These are phyloP conservation scores for Penicillium ucsense DNA, from an alignment of 495 filamentous ascomycete species.

Conservation along the genomic window DNA sequence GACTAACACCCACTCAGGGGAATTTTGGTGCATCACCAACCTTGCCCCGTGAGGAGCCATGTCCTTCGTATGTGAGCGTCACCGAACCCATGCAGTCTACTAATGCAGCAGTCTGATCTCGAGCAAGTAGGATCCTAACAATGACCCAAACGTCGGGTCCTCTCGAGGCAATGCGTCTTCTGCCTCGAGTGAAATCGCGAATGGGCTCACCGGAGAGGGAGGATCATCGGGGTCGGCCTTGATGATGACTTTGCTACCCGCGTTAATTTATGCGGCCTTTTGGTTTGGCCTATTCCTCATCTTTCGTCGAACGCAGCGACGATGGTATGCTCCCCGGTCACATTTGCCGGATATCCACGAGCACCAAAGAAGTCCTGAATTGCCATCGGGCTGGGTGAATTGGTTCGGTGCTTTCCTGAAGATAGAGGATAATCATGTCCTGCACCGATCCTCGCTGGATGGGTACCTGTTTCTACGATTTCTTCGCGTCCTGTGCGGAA, in stretches of 20 bases:
- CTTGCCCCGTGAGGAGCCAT: background rate
- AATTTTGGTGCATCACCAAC: too few relatives aligned
- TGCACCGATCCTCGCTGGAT: conserved; percentile 63
- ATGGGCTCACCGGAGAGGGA: conserved; percentile 18
- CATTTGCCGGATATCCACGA: conserved; percentile 64
- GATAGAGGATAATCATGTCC: conserved; percentile 49
- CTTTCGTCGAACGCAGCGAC: conserved; percentile 57
- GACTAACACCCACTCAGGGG: too few relatives aligned
- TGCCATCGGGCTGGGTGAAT: conserved; percentile 42
- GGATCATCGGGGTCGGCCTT: conserved; percentile 44
- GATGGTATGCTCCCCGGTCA: conserved; percentile 75
- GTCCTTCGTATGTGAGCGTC: conserved; percentile 3
- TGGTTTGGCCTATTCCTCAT: conserved; percentile 66
- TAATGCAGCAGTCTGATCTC: background rate
- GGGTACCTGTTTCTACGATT: conserved; percentile 78
- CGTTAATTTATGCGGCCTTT: conserved; percentile 52
- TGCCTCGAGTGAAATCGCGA: conserved; percentile 24
- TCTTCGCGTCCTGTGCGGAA: conserved; percentile 56
- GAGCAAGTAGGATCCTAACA: conserved; percentile 22
- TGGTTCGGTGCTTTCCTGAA: conserved; percentile 55
- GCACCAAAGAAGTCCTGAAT: conserved; percentile 32
- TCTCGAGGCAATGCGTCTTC: conserved; percentile 33
- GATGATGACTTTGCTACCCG: conserved; percentile 62
- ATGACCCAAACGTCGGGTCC: conserved; percentile 36
- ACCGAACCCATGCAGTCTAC: background rate